These are phyloP conservation scores for Hanseniaspora lindneri DNA, from an alignment of 805 yeast genomes.

Conservation along the genomic window DNA sequence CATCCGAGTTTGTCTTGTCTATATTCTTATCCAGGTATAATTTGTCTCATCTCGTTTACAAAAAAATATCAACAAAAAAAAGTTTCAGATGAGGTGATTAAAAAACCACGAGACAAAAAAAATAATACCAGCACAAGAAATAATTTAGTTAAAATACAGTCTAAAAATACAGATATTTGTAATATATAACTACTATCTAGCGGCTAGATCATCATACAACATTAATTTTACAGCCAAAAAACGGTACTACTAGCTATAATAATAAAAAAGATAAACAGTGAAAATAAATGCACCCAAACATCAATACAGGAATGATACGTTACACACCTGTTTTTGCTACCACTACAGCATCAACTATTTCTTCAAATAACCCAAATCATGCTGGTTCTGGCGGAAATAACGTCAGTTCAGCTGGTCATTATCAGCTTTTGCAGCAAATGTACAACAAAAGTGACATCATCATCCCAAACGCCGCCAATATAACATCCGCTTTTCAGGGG, in stretches of 20 bases:
- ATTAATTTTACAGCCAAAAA: too few species aligned
- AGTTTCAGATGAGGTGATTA: not conserved
- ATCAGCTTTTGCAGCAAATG: conserved; percentile 9
- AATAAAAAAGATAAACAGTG: not conserved
- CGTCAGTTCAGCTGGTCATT: not conserved
- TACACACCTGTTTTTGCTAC: conserved; percentile 13
- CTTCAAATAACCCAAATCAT: conserved; percentile 3
- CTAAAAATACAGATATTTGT: not conserved
- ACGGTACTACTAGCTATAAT: too few species aligned
- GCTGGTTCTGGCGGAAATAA: not conserved
- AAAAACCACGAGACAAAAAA: not conserved
- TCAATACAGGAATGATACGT: conserved; percentile 1
- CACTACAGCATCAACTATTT: conserved; percentile 5
- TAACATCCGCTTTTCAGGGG: too few species aligned
- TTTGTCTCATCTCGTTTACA: not conserved
- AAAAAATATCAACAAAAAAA: not conserved
- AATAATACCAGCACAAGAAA: not conserved
- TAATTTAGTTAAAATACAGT: not conserved
- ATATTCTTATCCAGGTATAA: too few species aligned
- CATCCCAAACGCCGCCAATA: not conserved
- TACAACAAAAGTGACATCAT: not conserved
- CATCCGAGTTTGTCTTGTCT: too few species aligned
- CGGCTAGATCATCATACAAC: too few species aligned
- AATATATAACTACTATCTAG: too few species aligned
- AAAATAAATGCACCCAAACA: not conserved